Conservation (phyloP, 768 basidiomycete genomes). For the Russula virescens region DNA sequence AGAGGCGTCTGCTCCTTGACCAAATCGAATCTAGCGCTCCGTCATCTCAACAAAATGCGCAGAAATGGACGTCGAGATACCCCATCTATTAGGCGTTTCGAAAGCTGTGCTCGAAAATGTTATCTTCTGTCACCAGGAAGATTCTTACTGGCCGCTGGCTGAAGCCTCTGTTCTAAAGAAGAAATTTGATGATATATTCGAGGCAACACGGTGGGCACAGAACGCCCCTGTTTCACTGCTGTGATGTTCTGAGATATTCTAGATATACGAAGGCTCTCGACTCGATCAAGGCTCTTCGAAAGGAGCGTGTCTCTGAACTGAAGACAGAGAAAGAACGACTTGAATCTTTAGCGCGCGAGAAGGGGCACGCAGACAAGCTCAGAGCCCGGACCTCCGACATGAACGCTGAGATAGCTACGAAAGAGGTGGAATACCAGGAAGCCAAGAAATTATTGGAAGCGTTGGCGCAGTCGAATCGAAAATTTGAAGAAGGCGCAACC, state of each 20-base stretch:
- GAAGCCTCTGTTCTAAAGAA: conserved; percentile 92
- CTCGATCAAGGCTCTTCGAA: conserved; percentile 82
- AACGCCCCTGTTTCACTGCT: neutral
- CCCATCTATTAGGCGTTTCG: conserved; percentile 88
- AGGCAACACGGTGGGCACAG: conserved; percentile 76
- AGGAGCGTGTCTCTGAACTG: conserved; percentile 84
- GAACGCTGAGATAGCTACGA: conserved; percentile 54
- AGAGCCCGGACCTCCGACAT: conserved; percentile 58
- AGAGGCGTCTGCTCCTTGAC: neutral
- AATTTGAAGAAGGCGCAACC: conserved; percentile 76
- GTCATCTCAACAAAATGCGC: conserved; percentile 97
- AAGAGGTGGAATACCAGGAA: conserved; percentile 70
- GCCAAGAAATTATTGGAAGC: conserved; percentile 59
- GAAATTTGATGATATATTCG: conserved; percentile 99
- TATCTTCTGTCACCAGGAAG: conserved; percentile 99
- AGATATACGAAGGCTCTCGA: conserved; percentile 98
- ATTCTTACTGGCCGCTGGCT: conserved; percentile 95
- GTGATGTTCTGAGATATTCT: neutral
- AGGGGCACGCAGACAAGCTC: conserved; percentile 81
- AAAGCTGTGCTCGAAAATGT: conserved; percentile 99
- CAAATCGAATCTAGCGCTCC: conserved; percentile 49
- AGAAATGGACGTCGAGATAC: conserved; percentile 93
- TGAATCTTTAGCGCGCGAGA: conserved; percentile 70
- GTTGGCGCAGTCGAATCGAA: conserved; percentile 61
- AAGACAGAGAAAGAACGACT: conserved; percentile 91